A percentile compares a stretch with the other conserved stretches of the same genome.
Conservation (phyloP, 2,329 filamentous ascomycete genomes). For the Penicillium crustosum region DNA sequence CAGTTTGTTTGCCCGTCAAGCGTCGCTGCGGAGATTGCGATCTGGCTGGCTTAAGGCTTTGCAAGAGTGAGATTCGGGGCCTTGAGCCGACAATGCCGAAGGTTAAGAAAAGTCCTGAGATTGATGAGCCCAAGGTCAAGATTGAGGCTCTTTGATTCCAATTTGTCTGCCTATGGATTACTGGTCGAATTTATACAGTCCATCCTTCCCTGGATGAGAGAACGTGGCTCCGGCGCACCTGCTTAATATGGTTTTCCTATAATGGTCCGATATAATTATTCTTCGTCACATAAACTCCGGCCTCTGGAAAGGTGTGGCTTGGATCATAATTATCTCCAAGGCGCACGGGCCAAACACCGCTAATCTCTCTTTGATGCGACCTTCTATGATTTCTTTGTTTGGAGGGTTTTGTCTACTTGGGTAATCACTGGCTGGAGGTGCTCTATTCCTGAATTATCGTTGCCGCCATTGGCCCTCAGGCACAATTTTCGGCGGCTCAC, state of each 20-base stretch:
- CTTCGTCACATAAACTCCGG: not conserved
- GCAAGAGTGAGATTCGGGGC: conserved; percentile 67
- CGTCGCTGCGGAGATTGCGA: conserved; percentile 83
- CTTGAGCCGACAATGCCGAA: conserved; percentile 61
- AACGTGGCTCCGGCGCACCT: not conserved
- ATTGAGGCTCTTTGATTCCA: conserved; percentile 19
- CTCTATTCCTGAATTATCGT: not conserved
- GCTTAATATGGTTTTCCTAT: no score
- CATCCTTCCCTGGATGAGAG: not conserved
- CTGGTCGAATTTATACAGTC: not conserved
- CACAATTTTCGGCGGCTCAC: not conserved
- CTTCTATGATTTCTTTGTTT: not conserved
- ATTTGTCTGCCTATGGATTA: not conserved
- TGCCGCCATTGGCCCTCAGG: not conserved
- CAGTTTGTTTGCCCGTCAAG: conserved; percentile 77
- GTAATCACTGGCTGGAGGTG: no score
- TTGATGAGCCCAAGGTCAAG: conserved; percentile 26
- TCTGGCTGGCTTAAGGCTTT: conserved; percentile 72
- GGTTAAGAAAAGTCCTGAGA: conserved; percentile 16
- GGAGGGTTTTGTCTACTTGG: not conserved
- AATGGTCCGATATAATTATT: not conserved
- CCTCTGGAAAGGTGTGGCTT: not conserved
- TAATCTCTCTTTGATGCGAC: not conserved
- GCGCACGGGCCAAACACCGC: no score
- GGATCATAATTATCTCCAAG: no score